Percentiles rank a stretch among this genome's conserved stretches.
Evolutionary conservation across 805 yeast species (phyloP).

Genomic region (Yarrowia alimentaria): DNA sequence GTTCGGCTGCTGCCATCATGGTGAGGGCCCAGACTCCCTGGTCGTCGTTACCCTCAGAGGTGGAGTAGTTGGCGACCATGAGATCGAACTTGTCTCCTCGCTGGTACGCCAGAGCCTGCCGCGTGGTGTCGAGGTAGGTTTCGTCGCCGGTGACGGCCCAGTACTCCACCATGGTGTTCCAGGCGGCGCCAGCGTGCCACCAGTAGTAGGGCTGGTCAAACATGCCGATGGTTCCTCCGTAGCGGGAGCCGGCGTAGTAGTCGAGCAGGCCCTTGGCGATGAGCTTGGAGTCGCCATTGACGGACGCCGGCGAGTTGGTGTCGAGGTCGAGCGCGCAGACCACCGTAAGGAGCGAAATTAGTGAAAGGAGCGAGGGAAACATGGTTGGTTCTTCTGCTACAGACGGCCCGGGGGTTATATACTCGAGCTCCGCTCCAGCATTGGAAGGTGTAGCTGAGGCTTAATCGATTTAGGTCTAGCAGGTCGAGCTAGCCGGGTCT

Average conservation of each 20-base stretch:
- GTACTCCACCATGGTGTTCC: slow-evolving; percentile 67
- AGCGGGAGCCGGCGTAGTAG: slow-evolving; percentile 66
- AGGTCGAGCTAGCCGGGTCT: slow-evolving; percentile 5
- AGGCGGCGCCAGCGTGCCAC: slow-evolving; percentile 91
- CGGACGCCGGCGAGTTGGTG: slow-evolving; percentile 30
- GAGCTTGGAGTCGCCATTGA: slow-evolving; percentile 52
- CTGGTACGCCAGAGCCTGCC: slow-evolving; percentile 63
- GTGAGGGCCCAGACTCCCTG: slow-evolving; percentile 93
- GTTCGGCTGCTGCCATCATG: slow-evolving; percentile 79
- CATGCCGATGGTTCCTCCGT: slow-evolving; percentile 72
- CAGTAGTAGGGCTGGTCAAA: slow-evolving; percentile 75
- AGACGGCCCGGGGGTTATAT: slow-evolving; percentile 1
- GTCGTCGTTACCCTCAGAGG: slow-evolving; percentile 90
- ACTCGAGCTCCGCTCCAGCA: slow-evolving; percentile 22
- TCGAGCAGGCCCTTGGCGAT: slow-evolving; percentile 73
- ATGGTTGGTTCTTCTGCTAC: neutral
- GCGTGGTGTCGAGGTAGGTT: slow-evolving; percentile 58
- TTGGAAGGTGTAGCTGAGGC: slow-evolving; percentile 22
- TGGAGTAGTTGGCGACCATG: slow-evolving; percentile 75
- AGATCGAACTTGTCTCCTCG: slow-evolving; percentile 63
- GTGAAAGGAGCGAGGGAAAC: slow-evolving; percentile 18
- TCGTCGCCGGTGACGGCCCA: slow-evolving; percentile 67
- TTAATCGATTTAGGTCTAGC: slow-evolving; percentile 10
- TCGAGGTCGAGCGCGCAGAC: slow-evolving; percentile 31
- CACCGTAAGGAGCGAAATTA: slow-evolving; percentile 12